These are phyloP conservation scores for Fusarium oxysporum DNA, from an alignment of 2,329 filamentous ascomycete genomes.

Conservation along the genomic window DNA sequence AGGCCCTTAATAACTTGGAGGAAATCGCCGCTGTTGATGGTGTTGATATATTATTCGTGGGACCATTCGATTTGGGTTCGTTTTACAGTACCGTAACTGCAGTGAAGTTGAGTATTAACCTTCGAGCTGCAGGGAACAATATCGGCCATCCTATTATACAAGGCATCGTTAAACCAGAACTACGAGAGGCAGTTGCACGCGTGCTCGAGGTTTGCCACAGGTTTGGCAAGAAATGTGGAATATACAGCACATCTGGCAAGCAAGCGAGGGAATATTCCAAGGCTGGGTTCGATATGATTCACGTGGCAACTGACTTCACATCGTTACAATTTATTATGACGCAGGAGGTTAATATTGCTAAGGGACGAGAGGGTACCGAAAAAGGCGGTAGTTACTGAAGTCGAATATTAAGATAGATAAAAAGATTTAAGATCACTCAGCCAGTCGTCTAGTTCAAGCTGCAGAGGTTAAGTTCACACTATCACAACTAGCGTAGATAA, in stretches of 20 bases:
- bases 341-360: not conserved
- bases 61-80: not conserved
- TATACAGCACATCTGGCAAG: not conserved
- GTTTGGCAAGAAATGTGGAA: not conserved
- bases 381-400: not conserved
- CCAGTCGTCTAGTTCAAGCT: rapidly evolving
- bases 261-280: not conserved
- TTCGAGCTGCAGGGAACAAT: rapidly evolving
- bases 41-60: not conserved
- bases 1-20: not conserved
- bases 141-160: not conserved
- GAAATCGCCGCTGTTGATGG: not conserved
- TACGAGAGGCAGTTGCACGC: not conserved
- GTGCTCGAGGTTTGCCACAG: not conserved
- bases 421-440: not conserved
- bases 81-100: not conserved
- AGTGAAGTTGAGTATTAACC: not conserved
- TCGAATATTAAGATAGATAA: rapidly evolving
- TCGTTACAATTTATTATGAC: not conserved
- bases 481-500: not conserved
- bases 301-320: not conserved
- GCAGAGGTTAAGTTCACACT: not conserved
- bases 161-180: rapidly evolving
- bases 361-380: not conserved
- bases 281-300: not conserved